Conservation (phyloP, 2,329 filamentous ascomycete genomes). For the Mariannaea sp. region DNA sequence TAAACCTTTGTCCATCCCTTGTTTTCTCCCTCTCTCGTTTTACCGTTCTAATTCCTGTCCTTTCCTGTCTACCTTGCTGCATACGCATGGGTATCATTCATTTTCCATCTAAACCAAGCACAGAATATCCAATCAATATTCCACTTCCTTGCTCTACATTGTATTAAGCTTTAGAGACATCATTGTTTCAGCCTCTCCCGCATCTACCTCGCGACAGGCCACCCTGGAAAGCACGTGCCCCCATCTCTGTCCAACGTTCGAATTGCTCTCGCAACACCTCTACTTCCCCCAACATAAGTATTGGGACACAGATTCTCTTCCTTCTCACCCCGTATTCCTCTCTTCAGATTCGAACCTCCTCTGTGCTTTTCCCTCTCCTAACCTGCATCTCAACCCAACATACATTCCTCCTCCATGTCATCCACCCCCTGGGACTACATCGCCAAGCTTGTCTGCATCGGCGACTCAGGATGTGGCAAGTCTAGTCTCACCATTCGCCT, state of each 20-base stretch:
- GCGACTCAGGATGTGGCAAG: constrained; percentile 95
- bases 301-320: not conserved
- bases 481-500: constrained; percentile 92
- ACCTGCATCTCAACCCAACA: constrained; percentile 14
- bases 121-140: not conserved
- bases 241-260: constrained; percentile 2
- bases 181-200: constrained; percentile 3
- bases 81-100: constrained; percentile 2
- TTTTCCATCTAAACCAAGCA: not conserved
- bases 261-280: constrained; percentile 5
- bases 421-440: constrained; percentile 93
- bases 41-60: not conserved
- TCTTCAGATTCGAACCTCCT: constrained; percentile 1
- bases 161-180: not conserved
- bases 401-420: constrained; percentile 51
- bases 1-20: constrained; percentile 1
- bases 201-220: constrained; percentile 4
- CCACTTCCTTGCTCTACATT: not conserved
- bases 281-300: constrained; percentile 1
- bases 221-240: constrained; percentile 18
- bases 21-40: constrained; percentile 7
- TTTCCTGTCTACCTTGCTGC: not conserved
- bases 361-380: constrained; percentile 17
- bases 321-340: not conserved
- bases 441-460: constrained; percentile 96